Evolutionary conservation across 257 asterid genomes (phyloP), one percentile per base, ranked within the genome.

Genomic region (Asclepias syriaca): DNA sequence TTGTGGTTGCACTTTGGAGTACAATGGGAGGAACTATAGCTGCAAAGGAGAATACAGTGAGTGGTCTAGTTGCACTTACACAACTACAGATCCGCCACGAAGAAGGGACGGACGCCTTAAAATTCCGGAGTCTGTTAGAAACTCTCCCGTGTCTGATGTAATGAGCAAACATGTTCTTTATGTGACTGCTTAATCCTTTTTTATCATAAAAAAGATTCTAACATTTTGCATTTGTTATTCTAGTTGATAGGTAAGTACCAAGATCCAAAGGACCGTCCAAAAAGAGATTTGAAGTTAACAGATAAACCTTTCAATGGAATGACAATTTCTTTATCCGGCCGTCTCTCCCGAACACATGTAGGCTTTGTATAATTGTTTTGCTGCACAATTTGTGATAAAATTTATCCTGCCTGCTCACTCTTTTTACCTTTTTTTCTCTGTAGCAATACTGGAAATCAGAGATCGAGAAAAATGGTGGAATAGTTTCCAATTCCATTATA

Each of bases 361-460:
- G 15, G 1, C 0, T 27, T 50, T 51, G 8, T 39, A 9, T 27
- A 24, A 2, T 40, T 46, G 7, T n/a, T 57, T 37, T 22, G 19
- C 22, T 14, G 8, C 34, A 45, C 16, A n/a, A 15, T 27, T 14
- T 19, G 6, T 9, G 6, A 6, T 7, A 2, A 6, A 22, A 1
- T 4, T 51, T 0, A 40, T 8, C 55, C 50, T 66, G 66, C 58
- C 49, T 15, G 24, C 5, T 34, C 14, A 43, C 1, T n/a, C 14
- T 29, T 57, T 5, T 6, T 15, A 0, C 15, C 9, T 29, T 43
- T 7, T 56, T 3, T 6, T 15, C 29, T 68, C 53, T 64, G 70
- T 27, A 94, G 98, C 97, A 94, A 88, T 80, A 85, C 71, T 91
- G 96, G 96, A 94, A 83, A 83, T 65, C 86, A 0, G 77, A 88